These are phyloP conservation scores for Kurtzmaniella natalensis DNA, from an alignment of 1,139 yeast genomes.

Conservation along the genomic window DNA sequence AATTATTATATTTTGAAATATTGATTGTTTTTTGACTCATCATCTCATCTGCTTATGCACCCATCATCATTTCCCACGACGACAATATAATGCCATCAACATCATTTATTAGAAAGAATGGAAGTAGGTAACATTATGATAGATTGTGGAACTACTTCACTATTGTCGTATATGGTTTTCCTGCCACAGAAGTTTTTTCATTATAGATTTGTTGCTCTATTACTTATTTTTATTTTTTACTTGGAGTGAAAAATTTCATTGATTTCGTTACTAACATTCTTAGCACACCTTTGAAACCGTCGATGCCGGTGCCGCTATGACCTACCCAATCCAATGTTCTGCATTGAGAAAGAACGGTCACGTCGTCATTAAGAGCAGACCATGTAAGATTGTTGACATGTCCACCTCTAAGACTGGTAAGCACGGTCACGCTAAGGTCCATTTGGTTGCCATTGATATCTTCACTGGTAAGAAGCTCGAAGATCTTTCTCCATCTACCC, in stretches of 20 bases:
- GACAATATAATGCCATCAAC: too few species aligned
- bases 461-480: slow-evolving; percentile 99
- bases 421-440: slow-evolving; percentile 99
- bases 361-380: slow-evolving; percentile 98
- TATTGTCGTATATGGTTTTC: too few species aligned
- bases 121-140: too few species aligned
- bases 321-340: slow-evolving; percentile 99
- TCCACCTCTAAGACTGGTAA: slow-evolving; percentile 99
- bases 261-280: slow-evolving; percentile 26
- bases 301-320: slow-evolving; percentile 98
- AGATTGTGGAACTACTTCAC: too few species aligned
- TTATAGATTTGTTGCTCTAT: not conserved
- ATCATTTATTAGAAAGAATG: too few species aligned
- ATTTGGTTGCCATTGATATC: slow-evolving; percentile 96
- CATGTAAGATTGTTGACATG: slow-evolving; percentile 99
- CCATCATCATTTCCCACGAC: too few species aligned
- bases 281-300: slow-evolving; percentile 96
- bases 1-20: too few species aligned
- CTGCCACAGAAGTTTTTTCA: too few species aligned
- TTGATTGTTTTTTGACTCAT: too few species aligned
- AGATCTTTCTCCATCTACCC: slow-evolving; percentile 99
- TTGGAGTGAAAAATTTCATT: slow-evolving; percentile 1
- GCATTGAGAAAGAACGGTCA: slow-evolving; percentile 99
- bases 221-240: too few species aligned
- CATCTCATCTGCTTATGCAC: too few species aligned